Percentiles rank a stretch among this genome's conserved stretches.
Evolutionary conservation across 768 basidiomycete genomes (phyloP).

Genomic region (Amanita pallidorosea): DNA sequence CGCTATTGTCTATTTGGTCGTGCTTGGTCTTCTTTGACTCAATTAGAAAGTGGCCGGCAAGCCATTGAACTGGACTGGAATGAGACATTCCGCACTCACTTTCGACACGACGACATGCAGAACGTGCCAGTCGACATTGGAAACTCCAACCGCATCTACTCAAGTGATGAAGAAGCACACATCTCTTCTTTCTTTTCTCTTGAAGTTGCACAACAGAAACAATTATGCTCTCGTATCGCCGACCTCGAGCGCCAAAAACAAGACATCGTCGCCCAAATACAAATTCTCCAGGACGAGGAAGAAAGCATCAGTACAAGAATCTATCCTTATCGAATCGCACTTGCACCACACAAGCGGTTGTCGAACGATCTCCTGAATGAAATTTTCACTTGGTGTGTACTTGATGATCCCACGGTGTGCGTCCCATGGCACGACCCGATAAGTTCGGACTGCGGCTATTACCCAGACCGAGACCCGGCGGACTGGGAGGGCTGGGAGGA

Average conservation of each 20-base stretch:
- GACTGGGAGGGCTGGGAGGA: too few species aligned
- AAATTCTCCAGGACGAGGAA: too few species aligned
- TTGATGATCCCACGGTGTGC: background rate
- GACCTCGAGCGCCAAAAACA: too few species aligned
- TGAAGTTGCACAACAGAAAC: too few species aligned
- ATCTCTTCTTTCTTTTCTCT: background rate
- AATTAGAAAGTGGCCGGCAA: too few species aligned
- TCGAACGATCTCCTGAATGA: background rate
- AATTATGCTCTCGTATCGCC: too few species aligned
- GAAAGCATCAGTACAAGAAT: background rate
- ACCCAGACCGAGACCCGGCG: background rate
- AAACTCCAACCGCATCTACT: background rate
- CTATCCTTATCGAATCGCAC: background rate
- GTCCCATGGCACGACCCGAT: background rate
- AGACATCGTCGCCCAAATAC: too few species aligned
- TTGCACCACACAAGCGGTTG: background rate
- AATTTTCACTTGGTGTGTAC: background rate
- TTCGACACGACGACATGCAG: too few species aligned
- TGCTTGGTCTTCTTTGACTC: too few species aligned
- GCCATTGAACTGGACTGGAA: too few species aligned
- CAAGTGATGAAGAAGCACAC: background rate
- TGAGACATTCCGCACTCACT: too few species aligned
- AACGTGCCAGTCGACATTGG: background rate
- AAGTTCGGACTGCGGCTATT: background rate
- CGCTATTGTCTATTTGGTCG: too few species aligned